Base-by-base conservation (phyloP, 768 basidiomycete genomes). In the Russula olivacea region DNA sequence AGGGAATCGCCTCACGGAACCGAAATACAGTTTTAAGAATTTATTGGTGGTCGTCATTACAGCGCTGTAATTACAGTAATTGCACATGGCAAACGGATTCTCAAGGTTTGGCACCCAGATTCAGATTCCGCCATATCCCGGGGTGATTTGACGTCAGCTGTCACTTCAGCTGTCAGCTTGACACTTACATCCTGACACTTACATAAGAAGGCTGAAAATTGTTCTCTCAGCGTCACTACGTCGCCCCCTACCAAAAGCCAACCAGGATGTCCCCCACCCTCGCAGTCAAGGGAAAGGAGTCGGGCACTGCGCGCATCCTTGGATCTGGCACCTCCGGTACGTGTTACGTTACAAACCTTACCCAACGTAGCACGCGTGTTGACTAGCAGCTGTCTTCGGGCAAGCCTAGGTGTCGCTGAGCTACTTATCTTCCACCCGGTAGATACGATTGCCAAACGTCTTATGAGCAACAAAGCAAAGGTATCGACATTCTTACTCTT, bases 401-500 rank as follows among this genome's bases (percentile, higher is more conserved):
- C 17, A 17, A 53, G 43, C 36, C 25, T 66, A 96, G 95, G 95
- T 71, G 80, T 99, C 70, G 93, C 95, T 68, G 96, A 99, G 79
- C 81, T 99, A 58, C 76, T 97, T 68, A 84, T 98, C 21, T 97
- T 98, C 78, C 94, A 97, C 73, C 94, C 94, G 21, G 91, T 93
- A 25, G 94, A 99, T 76, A 99, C 97, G 1, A 87, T 98, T 59
- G 93, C 97, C n/a, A 99, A 99, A 75, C 88, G 96, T 40, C 75
- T 99, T 57, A 99, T 99, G 96, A 95, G 92, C 74, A 97, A 98
- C 83, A 94, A 94, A 79, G 79, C 81, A 65, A 90, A 89, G 81
- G 91, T 86, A 61, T 30, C 68, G 54, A 65, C 47, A 38, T 34
- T 4, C 10, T 17, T 40, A 40, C 14, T 32, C 12, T 30, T 23